A percentile compares a stretch with the other conserved stretches of the same genome.
Conservation (phyloP, 352 stramenopile genomes). For the Peronospora destructor region DNA sequence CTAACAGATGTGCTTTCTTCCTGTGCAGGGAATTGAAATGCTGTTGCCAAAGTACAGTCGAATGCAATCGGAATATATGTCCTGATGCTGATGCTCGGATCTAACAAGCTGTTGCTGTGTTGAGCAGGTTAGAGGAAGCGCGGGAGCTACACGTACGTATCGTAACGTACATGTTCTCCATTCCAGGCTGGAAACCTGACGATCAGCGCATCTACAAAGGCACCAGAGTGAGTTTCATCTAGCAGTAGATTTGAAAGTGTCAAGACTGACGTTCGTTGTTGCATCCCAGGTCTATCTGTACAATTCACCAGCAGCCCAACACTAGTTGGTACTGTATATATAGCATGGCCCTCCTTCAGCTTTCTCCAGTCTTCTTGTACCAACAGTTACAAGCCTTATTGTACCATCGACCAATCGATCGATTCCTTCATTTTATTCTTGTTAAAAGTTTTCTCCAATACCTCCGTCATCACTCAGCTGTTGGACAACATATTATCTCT, state of each 20-base stretch:
- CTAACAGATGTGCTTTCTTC: slow-evolving; percentile 10
- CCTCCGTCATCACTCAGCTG: neutral
- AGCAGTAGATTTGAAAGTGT: neutral
- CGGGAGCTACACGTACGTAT: slow-evolving; percentile 51
- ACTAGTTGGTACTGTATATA: neutral
- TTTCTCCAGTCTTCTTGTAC: neutral
- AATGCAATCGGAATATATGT: neutral
- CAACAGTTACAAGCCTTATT: too few species aligned
- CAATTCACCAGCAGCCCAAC: slow-evolving; percentile 22
- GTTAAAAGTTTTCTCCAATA: slow-evolving; percentile 2
- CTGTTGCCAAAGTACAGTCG: slow-evolving; percentile 57
- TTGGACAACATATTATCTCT: too few species aligned
- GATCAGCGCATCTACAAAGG: slow-evolving; percentile 71
- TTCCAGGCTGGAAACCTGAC: slow-evolving; percentile 57
- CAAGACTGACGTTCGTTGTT: slow-evolving; percentile 1
- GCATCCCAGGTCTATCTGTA: slow-evolving; percentile 58
- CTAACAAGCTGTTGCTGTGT: slow-evolving; percentile 1
- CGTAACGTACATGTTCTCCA: slow-evolving; percentile 78
- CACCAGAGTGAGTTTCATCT: slow-evolving; percentile 51
- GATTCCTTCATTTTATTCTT: slow-evolving; percentile 27
- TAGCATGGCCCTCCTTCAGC: neutral
- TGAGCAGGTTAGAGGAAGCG: slow-evolving; percentile 60
- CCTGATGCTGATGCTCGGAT: neutral
- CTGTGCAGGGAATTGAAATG: slow-evolving; percentile 54
- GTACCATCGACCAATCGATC: slow-evolving; percentile 4